These are phyloP conservation scores for Tolypocladium amazonense DNA, from an alignment of 2,329 filamentous ascomycete species.

Conservation along the genomic window DNA sequence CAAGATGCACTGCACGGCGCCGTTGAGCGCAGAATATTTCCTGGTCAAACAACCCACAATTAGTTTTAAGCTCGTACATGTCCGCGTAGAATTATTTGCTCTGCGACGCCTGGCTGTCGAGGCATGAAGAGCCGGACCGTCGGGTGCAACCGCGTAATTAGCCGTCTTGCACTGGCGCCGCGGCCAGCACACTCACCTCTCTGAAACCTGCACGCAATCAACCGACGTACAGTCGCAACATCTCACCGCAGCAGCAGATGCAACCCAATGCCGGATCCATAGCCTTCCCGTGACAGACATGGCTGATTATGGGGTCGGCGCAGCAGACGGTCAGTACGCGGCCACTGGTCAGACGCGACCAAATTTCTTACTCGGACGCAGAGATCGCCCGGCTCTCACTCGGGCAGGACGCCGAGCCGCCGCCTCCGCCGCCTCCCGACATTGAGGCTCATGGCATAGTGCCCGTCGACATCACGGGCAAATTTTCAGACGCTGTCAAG, in stretches of 20 bases:
- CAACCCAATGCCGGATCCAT: conserved; percentile 3
- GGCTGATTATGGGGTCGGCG: conserved; percentile 23
- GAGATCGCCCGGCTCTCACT: conserved; percentile 32
- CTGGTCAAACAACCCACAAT: background rate
- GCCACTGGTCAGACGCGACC: too few relatives aligned
- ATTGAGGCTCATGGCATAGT: conserved; percentile 39
- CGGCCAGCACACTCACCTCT: background rate
- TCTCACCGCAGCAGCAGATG: background rate
- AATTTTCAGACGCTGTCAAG: conserved; percentile 41
- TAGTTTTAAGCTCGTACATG: background rate
- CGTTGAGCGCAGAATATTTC: background rate
- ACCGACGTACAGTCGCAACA: background rate
- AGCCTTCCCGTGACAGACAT: conserved; percentile 11
- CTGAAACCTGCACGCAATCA: background rate
- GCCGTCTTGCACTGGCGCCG: background rate
- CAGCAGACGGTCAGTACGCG: conserved; percentile 21
- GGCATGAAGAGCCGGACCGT: background rate
- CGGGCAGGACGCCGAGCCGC: conserved; percentile 18
- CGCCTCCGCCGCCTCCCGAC: conserved; percentile 24
- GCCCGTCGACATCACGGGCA: conserved; percentile 46
- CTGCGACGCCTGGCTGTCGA: background rate
- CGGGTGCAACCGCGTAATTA: background rate
- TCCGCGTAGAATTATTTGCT: background rate
- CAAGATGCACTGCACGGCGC: background rate
- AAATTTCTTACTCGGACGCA: conserved; percentile 17